phyloP scores from a whole-genome alignment of 805 yeast genomes.

The Kurtzmaniella cleridarum region DNA sequence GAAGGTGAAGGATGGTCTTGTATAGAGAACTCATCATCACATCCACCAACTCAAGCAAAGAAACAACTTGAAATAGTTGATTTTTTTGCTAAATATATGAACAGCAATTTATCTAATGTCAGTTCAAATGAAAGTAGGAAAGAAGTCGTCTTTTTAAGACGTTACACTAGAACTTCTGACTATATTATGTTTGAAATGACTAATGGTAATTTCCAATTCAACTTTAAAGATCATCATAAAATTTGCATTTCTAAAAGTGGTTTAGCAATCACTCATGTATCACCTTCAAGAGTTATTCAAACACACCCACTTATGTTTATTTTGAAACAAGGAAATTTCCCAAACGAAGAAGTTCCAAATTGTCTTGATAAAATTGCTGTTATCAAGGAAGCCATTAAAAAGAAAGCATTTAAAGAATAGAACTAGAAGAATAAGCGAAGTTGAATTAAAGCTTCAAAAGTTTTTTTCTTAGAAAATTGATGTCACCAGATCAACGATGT shows the following conservation, averaged over 20 bases:
- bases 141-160: conserved; percentile 71
- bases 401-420: conserved; percentile 23
- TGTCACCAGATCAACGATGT: too few species aligned
- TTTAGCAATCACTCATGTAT: conserved; percentile 70
- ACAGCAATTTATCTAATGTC: conserved; percentile 77
- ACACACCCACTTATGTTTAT: conserved; percentile 52
- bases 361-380: conserved; percentile 35
- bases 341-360: conserved; percentile 34
- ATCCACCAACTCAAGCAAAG: conserved; percentile 45
- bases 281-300: conserved; percentile 67
- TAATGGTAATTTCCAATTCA: conserved; percentile 89
- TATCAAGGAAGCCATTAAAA: conserved; percentile 63
- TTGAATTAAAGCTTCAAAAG: too few species aligned
- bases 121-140: conserved; percentile 59
- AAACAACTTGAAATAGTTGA: conserved; percentile 82
- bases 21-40: conserved; percentile 37
- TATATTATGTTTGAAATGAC: conserved; percentile 91
- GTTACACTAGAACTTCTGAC: conserved; percentile 73
- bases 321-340: conserved; percentile 39
- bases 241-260: conserved; percentile 76
- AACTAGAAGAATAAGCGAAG: too few species aligned
- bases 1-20: conserved; percentile 44
- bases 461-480: too few species aligned
- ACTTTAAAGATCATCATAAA: conserved; percentile 93
- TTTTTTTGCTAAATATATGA: conserved; percentile 89